Evolutionary conservation across 768 basidiomycete species (phyloP).

Genomic region (Pluteus cervinus): DNA sequence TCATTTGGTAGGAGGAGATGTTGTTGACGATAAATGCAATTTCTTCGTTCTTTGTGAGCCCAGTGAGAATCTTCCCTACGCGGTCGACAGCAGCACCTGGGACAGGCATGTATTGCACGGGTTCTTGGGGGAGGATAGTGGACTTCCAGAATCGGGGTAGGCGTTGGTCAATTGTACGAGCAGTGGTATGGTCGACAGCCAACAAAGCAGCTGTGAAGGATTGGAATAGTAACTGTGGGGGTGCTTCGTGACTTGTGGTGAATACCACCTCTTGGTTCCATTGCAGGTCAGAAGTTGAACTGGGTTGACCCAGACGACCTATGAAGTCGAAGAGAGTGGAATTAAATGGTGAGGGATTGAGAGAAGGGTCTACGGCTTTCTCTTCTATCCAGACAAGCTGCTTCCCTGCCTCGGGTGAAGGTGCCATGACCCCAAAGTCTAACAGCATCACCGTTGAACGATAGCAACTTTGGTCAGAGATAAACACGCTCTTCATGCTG

Average conservation of each 20-base stretch:
- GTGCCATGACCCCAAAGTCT: neutral
- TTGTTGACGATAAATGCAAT: constrained; percentile 65
- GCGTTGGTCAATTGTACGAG: constrained; percentile 45
- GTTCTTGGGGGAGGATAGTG: constrained; percentile 47
- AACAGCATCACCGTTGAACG: no score
- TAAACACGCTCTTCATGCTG: constrained; percentile 38
- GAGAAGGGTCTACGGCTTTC: constrained; percentile 12
- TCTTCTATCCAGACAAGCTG: constrained; percentile 62
- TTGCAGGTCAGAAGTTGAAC: neutral
- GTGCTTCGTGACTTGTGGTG: constrained; percentile 5
- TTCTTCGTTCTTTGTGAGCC: constrained; percentile 61
- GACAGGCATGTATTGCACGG: constrained; percentile 49
- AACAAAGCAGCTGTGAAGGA: constrained; percentile 40
- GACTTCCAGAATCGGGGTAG: constrained; percentile 76
- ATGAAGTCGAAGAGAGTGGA: constrained; percentile 12
- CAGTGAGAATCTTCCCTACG: constrained; percentile 49
- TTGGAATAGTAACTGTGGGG: constrained; percentile 21
- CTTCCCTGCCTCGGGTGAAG: no score
- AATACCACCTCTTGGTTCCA: constrained; percentile 14
- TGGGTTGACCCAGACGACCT: constrained; percentile 7
- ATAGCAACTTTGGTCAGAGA: constrained; percentile 7
- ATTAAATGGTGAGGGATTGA: constrained; percentile 5
- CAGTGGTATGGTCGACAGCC: constrained; percentile 35
- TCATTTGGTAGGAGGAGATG: constrained; percentile 61
- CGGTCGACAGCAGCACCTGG: constrained; percentile 46